phyloP scores from a whole-genome alignment of 2,329 filamentous ascomycete genomes.

The Fusarium liriodendri region DNA sequence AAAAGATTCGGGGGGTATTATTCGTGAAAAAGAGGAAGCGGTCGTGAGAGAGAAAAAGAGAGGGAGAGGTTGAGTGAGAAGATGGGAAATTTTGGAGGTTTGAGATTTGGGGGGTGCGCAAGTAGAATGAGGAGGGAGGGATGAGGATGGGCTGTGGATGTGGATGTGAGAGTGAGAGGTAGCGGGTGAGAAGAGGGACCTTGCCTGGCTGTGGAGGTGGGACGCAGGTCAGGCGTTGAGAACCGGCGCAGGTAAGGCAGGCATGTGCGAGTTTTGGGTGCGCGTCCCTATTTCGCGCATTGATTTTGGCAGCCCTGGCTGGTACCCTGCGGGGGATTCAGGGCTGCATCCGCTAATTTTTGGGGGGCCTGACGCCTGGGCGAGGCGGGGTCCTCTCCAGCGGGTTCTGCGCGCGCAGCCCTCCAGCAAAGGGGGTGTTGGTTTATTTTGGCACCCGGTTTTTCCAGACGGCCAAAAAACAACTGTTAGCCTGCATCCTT shows the following conservation, averaged over 20 bases:
- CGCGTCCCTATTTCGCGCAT: constrained; percentile 12
- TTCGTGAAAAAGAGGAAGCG: constrained; percentile 36
- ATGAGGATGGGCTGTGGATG: constrained; percentile 31
- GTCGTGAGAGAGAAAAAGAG: constrained; percentile 32
- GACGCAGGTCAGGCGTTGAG: constrained; percentile 41
- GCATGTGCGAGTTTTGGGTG: constrained; percentile 2
- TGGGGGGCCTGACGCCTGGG: not conserved
- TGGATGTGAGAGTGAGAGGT: constrained; percentile 13
- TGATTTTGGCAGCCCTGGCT: constrained; percentile 11
- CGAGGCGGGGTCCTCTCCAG: not conserved
- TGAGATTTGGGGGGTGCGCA: constrained; percentile 44
- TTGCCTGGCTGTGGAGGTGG: constrained; percentile 40
- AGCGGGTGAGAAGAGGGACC: constrained; percentile 29
- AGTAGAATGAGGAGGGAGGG: constrained; percentile 38
- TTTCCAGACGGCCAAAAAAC: constrained; percentile 9
- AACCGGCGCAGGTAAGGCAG: constrained; percentile 16
- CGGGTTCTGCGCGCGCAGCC: not conserved
- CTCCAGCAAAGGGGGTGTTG: not conserved
- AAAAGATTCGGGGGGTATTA: constrained; percentile 37
- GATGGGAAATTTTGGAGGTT: constrained; percentile 41
- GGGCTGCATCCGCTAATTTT: constrained; percentile 4
- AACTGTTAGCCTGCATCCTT: constrained; percentile 23
- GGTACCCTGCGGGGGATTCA: constrained; percentile 13
- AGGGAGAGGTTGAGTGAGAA: constrained; percentile 36
- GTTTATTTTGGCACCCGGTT: constrained; percentile 19